Percentiles rank a stretch among this genome's conserved stretches.
Conservation (phyloP, 2,329 filamentous ascomycete species). For the Trichoderma polysporum region DNA sequence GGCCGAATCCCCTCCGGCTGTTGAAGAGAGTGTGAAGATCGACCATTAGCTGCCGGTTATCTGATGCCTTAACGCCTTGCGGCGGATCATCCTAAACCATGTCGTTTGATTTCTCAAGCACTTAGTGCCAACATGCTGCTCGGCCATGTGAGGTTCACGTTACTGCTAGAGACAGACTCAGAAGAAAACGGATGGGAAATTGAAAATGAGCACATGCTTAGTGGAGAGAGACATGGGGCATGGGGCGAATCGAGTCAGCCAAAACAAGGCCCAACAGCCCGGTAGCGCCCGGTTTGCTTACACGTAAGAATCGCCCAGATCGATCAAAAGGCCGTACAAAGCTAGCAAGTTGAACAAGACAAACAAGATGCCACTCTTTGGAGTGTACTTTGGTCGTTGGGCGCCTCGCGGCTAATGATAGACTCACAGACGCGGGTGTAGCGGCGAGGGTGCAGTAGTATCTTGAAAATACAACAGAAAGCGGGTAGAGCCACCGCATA, state of each 20-base stretch:
- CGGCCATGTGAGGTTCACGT: not conserved
- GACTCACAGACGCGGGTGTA: constrained; percentile 26
- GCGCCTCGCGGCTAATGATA: constrained; percentile 16
- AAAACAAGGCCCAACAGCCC: constrained; percentile 29
- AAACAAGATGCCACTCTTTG: not conserved
- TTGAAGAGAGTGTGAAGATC: not conserved
- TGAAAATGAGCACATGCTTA: not conserved
- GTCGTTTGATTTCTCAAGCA: constrained; percentile 18
- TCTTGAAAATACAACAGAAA: constrained; percentile 18
- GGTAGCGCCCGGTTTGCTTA: constrained; percentile 35
- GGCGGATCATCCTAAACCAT: not conserved
- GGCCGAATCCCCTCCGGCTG: not conserved
- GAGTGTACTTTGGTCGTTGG: not conserved
- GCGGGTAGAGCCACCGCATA: not conserved
- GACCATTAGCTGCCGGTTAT: constrained; percentile 23
- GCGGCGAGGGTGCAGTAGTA: not conserved
- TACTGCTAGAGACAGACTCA: not conserved
- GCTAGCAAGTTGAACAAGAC: not conserved
- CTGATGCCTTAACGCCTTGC: constrained; percentile 25
- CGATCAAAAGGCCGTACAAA: not conserved
- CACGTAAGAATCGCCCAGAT: not conserved
- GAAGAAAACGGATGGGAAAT: not conserved
- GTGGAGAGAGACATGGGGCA: not conserved
- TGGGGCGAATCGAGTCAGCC: not conserved
- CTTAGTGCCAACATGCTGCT: not conserved